Base-by-base conservation (phyloP, 176 grass and related monocot species). In the Aegilops umbellulata region DNA sequence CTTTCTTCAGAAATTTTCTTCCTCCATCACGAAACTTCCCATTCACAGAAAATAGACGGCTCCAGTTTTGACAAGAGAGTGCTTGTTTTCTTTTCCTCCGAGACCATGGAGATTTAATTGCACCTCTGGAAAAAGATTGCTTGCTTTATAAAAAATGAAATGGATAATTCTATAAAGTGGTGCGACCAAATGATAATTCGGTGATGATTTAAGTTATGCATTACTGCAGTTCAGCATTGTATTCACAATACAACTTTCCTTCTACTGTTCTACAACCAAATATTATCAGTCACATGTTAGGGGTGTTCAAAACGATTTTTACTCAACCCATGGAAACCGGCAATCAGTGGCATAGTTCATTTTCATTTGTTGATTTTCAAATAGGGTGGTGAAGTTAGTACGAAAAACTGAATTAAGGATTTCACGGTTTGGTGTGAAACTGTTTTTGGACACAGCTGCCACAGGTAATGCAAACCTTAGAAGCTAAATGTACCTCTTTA, bases 51-150 rank as follows among this genome's bases (percentile, higher is more conserved):
- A 99, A 96, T 22, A 91, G 90, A 65, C 25, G 77, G 47, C 87
- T 79, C 97, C 97, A 99, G 14, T 86, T 76, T 73, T 72, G 69
- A 65, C 82, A 74, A 77, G 97, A 92, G 90, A 99, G 90, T 76
- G 82, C 88, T 5, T 63, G 65, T 84, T 92, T 92, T 90, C 90
- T 91, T 94, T 94, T 99, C 68, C 92, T 90, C 82, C 86, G 69
- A 82, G 97, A 95, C 97, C 97, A 98, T 25, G 97, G 97, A 66
- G 97, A 98, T 88, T 98, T 98, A 88, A 82, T 89, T 80, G 79
- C 86, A 84, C 90, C 82, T 53, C 97, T 91, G 39, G 64, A 89
- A 97, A 80, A 26, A 84, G 65, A 66, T 51, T 57, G 39, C 10
- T 60, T 69, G 63, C 4, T 60, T 61, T 38, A 86, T 61, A 60